Percentiles rank a stretch among this genome's conserved stretches.
phyloP scores from a whole-genome alignment of 164 flowering plant species.

The Kingdonia uniflora region DNA sequence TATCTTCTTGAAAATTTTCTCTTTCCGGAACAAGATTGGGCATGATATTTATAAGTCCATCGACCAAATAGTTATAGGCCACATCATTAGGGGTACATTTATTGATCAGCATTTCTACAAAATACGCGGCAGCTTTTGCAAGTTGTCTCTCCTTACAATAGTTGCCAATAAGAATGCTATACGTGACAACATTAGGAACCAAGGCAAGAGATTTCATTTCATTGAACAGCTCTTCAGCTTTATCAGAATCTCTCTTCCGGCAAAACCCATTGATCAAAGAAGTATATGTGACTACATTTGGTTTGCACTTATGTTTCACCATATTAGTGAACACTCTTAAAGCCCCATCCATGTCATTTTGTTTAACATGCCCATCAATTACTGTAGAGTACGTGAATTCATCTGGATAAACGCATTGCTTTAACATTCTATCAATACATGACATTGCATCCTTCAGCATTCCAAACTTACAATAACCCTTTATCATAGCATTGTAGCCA shows the following conservation, averaged over 20 bases:
- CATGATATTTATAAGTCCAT: constrained; percentile 34
- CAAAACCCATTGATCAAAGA: constrained; percentile 74
- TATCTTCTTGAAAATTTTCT: constrained; percentile 15
- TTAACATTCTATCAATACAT: constrained; percentile 39
- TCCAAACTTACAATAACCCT: constrained; percentile 72
- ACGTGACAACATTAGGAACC: constrained; percentile 75
- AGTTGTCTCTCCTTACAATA: constrained; percentile 54
- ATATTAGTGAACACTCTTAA: constrained; percentile 34
- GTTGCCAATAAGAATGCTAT: constrained; percentile 48
- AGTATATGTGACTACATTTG: constrained; percentile 70
- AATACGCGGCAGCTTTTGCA: constrained; percentile 44
- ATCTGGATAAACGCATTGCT: constrained; percentile 41
- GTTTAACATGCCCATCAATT: constrained; percentile 69
- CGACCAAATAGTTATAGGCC: constrained; percentile 44
- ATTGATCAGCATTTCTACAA: constrained; percentile 56
- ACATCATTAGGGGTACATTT: constrained; percentile 66
- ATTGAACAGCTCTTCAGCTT: constrained; percentile 41
- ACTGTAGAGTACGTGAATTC: constrained; percentile 60
- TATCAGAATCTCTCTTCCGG: constrained; percentile 28
- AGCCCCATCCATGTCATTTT: constrained; percentile 45
- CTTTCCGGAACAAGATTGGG: constrained; percentile 6
- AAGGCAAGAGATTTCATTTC: constrained; percentile 43
- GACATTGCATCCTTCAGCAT: constrained; percentile 55
- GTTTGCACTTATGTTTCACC: constrained; percentile 40
- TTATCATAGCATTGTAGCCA: constrained; percentile 69